Evolutionary conservation across 306 rosid genomes (phyloP).

Genomic region (Vicia villosa): DNA sequence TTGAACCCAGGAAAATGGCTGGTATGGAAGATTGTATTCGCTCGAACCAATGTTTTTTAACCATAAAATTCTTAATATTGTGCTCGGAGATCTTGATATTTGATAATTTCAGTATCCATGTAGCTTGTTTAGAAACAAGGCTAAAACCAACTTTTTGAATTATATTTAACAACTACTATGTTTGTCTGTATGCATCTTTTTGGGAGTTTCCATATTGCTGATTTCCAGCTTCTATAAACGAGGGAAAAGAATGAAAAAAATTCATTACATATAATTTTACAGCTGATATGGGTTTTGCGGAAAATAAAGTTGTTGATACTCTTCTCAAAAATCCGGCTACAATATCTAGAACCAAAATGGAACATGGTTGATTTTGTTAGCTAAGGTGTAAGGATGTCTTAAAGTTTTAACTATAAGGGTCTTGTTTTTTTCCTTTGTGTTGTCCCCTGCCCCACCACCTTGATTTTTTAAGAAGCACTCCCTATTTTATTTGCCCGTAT

Average conservation of each 20-base stretch:
- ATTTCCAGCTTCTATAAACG: neutral
- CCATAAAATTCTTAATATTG: too few relatives aligned
- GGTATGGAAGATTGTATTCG: neutral
- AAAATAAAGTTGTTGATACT: neutral
- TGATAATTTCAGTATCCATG: too few relatives aligned
- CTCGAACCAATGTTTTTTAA: neutral
- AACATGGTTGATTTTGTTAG: conserved; percentile 1
- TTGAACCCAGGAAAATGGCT: neutral
- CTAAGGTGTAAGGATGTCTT: neutral
- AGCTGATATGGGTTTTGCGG: neutral
- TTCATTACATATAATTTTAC: neutral
- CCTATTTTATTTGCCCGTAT: conserved; percentile 20
- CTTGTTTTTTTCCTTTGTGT: too few relatives aligned
- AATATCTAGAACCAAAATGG: neutral
- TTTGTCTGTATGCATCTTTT: neutral
- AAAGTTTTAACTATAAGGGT: too few relatives aligned
- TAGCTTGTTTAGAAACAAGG: neutral
- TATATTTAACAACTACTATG: neutral
- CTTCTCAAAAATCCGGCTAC: neutral
- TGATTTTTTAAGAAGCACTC: neutral
- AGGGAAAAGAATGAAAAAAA: neutral
- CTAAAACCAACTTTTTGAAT: neutral
- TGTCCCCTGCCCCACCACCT: neutral
- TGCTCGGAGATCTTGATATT: too few relatives aligned
- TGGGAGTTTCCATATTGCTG: neutral